Evolutionary conservation across 106 monocot genomes (phyloP).

Genomic region (Alisma plantagoaquatica): DNA sequence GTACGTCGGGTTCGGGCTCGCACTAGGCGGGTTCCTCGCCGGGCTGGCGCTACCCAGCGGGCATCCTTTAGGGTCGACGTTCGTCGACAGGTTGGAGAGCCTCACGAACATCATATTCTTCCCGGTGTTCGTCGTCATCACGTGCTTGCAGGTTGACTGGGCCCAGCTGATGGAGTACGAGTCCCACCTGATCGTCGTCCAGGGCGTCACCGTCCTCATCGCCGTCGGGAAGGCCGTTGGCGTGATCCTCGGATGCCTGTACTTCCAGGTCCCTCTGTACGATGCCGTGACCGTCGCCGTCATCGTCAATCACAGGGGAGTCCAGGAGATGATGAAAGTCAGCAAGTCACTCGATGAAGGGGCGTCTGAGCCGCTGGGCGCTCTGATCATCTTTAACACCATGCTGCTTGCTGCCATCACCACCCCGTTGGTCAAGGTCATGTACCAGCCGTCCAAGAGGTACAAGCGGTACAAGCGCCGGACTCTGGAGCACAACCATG

Average conservation of each 20-base stretch:
- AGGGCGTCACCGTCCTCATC: not conserved
- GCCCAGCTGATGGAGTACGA: not conserved
- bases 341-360: not conserved
- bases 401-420: not conserved
- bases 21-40: not conserved
- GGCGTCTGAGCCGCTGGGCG: not conserved
- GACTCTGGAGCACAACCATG: not conserved
- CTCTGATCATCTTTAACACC: not conserved
- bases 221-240: not conserved
- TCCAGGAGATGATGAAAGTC: slow-evolving; percentile 1
- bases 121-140: slow-evolving; percentile 5
- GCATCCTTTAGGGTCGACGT: slow-evolving; percentile 5
- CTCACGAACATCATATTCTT: not conserved
- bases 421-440: slow-evolving; percentile 7
- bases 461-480: not conserved
- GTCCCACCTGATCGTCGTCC: not conserved
- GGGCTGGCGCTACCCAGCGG: slow-evolving; percentile 10
- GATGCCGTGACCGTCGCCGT: slow-evolving; percentile 1
- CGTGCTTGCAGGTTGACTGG: not conserved
- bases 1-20: not conserved
- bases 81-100: slow-evolving; percentile 5
- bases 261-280: not conserved
- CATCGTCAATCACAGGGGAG: slow-evolving; percentile 11
- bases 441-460: slow-evolving; percentile 12
- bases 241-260: not conserved